Evolutionary conservation across 495 filamentous ascomycete species (phyloP).

Genomic region (Barbatosphaeria neglecta): DNA sequence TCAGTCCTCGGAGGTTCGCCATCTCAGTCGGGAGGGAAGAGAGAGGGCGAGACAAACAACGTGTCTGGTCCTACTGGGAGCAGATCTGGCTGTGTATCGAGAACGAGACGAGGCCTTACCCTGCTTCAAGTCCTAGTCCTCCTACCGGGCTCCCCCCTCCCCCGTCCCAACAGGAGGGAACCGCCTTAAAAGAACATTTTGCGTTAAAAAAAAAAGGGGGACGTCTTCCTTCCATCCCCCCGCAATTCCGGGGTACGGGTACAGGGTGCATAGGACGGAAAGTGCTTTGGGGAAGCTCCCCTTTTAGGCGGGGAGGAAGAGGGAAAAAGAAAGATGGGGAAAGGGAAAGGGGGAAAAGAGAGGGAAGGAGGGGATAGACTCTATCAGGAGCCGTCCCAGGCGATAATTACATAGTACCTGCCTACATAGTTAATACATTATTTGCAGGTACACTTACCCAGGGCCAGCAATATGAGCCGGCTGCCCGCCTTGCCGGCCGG

Average conservation of each 20-base stretch:
- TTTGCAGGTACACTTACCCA: too few relatives aligned
- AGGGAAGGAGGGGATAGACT: too few relatives aligned
- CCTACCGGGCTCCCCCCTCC: not conserved
- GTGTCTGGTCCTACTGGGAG: too few relatives aligned
- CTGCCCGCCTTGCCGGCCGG: too few relatives aligned
- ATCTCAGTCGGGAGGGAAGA: not conserved
- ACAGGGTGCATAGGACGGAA: not conserved
- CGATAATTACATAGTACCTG: too few relatives aligned
- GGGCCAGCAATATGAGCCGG: too few relatives aligned
- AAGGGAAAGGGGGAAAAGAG: not conserved
- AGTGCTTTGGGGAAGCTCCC: not conserved
- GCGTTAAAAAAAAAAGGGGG: not conserved
- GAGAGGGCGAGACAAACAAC: too few relatives aligned
- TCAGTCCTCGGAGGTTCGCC: not conserved
- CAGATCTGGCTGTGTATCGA: too few relatives aligned
- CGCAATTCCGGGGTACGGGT: not conserved
- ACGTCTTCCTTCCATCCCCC: not conserved
- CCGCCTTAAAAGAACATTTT: not conserved
- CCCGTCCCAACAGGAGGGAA: not conserved
- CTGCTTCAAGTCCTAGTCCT: too few relatives aligned
- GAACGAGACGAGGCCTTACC: too few relatives aligned
- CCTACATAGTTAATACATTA: too few relatives aligned
- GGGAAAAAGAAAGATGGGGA: not conserved
- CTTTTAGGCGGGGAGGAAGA: not conserved
- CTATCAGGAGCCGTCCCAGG: too few relatives aligned